Percentiles rank a stretch among this genome's conserved stretches.
Conservation (phyloP, 805 yeast genomes). For the Nakazawaea populi region DNA sequence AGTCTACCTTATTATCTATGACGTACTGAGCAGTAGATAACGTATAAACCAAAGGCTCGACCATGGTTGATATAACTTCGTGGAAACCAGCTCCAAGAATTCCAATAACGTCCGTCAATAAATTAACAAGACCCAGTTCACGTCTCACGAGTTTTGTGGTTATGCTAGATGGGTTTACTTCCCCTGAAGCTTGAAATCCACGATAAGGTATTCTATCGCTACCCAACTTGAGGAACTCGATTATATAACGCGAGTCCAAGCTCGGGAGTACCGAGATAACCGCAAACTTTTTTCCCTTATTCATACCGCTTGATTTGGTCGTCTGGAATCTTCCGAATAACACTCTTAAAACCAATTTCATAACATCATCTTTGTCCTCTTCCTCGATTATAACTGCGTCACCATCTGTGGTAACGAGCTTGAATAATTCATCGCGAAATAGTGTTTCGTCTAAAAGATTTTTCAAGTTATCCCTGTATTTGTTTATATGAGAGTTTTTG, state of each 20-base stretch:
- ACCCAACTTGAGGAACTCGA: constrained; percentile 58
- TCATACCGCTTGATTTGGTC: constrained; percentile 58
- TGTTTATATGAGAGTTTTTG: constrained; percentile 50
- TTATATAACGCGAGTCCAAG: constrained; percentile 44
- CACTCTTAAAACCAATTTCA: constrained; percentile 73
- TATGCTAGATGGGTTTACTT: constrained; percentile 16
- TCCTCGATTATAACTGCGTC: constrained; percentile 49
- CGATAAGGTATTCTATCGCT: constrained; percentile 43
- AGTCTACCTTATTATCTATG: constrained; percentile 22
- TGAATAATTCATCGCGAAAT: constrained; percentile 79
- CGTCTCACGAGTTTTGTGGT: constrained; percentile 35
- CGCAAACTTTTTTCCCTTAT: constrained; percentile 66
- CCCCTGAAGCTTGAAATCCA: constrained; percentile 22
- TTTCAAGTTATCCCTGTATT: constrained; percentile 66
- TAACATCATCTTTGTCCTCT: constrained; percentile 50
- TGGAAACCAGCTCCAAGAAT: constrained; percentile 55
- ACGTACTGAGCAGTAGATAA: constrained; percentile 47
- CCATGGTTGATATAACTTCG: constrained; percentile 39
- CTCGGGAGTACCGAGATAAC: constrained; percentile 59
- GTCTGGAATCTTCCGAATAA: constrained; percentile 84
- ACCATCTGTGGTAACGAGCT: constrained; percentile 48
- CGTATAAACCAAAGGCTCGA: constrained; percentile 53
- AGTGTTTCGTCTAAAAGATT: constrained; percentile 77
- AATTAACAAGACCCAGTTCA: constrained; percentile 58
- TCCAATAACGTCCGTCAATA: constrained; percentile 48